These are phyloP conservation scores for Mortierella hygrophila DNA, from an alignment of 192 early-diverging fungal genomes.

Conservation along the genomic window DNA sequence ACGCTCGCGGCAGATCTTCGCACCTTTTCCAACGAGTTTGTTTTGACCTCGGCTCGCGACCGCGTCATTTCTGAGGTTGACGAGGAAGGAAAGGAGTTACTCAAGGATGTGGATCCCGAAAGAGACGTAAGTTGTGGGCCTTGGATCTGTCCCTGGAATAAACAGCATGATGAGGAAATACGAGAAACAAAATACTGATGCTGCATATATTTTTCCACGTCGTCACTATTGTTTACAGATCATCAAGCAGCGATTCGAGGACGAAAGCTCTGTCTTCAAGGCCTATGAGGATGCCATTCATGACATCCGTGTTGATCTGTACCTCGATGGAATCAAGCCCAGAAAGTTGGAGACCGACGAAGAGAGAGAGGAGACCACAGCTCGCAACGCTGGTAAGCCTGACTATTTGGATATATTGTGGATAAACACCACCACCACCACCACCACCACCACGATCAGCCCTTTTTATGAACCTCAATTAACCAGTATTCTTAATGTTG, in stretches of 20 bases:
- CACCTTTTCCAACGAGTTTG: constrained; percentile 59
- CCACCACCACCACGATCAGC: background rate
- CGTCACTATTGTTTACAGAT: constrained; percentile 15
- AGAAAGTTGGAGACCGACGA: constrained; percentile 43
- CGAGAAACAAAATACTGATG: background rate
- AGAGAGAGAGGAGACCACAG: constrained; percentile 22
- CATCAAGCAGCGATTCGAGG: constrained; percentile 57
- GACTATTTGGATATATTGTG: background rate
- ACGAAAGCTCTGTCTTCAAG: constrained; percentile 51
- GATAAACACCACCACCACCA: background rate
- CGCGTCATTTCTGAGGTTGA: constrained; percentile 57
- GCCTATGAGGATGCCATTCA: constrained; percentile 55
- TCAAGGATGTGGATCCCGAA: constrained; percentile 56
- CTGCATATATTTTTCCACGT: background rate
- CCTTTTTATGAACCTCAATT: background rate
- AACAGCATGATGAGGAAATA: background rate
- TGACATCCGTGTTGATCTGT: constrained; percentile 49
- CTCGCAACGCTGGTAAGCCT: constrained; percentile 28
- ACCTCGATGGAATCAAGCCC: constrained; percentile 46
- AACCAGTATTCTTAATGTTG: background rate
- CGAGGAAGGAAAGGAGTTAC: constrained; percentile 57
- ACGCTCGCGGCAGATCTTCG: constrained; percentile 56
- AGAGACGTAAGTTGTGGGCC: constrained; percentile 46
- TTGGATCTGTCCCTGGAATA: background rate
- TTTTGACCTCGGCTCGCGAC: constrained; percentile 57